Evolutionary conservation across 2,329 filamentous ascomycete genomes (phyloP).

Genomic region (Monilinia fructigena): DNA sequence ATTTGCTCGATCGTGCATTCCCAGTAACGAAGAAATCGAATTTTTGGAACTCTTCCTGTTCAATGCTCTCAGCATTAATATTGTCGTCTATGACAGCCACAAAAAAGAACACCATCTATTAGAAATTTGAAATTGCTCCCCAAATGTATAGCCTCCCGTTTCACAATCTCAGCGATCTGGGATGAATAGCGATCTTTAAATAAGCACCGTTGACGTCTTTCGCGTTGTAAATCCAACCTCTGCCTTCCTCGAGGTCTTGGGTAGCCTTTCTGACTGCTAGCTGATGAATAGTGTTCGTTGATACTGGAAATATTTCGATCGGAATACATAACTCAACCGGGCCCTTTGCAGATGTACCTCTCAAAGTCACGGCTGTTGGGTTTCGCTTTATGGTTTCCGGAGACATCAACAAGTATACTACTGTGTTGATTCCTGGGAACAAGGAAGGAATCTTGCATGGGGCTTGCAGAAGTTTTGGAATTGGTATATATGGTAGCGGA

Average conservation of each 20-base stretch:
- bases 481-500: slow-evolving; percentile 49
- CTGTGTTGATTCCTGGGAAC: slow-evolving; percentile 65
- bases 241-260: slow-evolving; percentile 66
- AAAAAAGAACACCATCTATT: slow-evolving; percentile 72
- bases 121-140: slow-evolving; percentile 63
- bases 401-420: slow-evolving; percentile 63
- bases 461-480: slow-evolving; percentile 61
- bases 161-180: slow-evolving; percentile 58
- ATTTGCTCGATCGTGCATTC: neutral
- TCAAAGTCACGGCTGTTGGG: slow-evolving; percentile 57
- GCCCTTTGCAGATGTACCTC: slow-evolving; percentile 55
- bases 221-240: slow-evolving; percentile 62
- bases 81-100: slow-evolving; percentile 59
- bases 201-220: slow-evolving; percentile 47
- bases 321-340: slow-evolving; percentile 65
- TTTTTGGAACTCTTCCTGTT: neutral
- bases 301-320: slow-evolving; percentile 49
- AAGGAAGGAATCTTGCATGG: slow-evolving; percentile 63
- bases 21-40: neutral
- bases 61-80: slow-evolving; percentile 22
- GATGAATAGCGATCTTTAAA: slow-evolving; percentile 49
- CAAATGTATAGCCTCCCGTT: slow-evolving; percentile 64
- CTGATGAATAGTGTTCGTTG: slow-evolving; percentile 62
- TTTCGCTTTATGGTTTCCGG: slow-evolving; percentile 47
- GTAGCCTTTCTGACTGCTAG: slow-evolving; percentile 68